phyloP scores from a whole-genome alignment of 225 moss, liverwort and hornwort species.

The Polytrichum formosum region DNA sequence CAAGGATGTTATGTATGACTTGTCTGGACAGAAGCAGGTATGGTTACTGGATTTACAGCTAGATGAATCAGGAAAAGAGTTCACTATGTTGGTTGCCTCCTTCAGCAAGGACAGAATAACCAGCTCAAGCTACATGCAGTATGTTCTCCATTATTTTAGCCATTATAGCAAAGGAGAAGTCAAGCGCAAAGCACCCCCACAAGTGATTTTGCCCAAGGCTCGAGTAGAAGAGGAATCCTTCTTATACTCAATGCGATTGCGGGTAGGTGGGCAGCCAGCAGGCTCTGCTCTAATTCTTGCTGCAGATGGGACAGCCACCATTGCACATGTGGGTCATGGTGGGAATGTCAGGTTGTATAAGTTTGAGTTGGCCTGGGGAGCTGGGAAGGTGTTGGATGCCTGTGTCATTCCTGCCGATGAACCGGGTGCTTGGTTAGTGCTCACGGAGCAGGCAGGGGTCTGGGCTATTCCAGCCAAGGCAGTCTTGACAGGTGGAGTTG shows the following conservation, averaged over 20 bases:
- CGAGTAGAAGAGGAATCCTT: conserved; percentile 80
- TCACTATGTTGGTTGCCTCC: conserved; percentile 73
- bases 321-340: conserved; percentile 60
- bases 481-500: conserved; percentile 55
- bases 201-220: conserved; percentile 81
- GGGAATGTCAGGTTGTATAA: conserved; percentile 70
- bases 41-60: conserved; percentile 91
- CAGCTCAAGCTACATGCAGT: conserved; percentile 73
- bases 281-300: conserved; percentile 81
- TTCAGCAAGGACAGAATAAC: conserved; percentile 54
- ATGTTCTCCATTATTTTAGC: conserved; percentile 68
- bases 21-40: conserved; percentile 79
- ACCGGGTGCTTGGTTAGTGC: conserved; percentile 81
- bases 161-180: conserved; percentile 41
- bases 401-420: conserved; percentile 77
- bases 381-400: conserved; percentile 85
- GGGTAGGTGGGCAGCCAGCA: conserved; percentile 76
- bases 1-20: conserved; percentile 61
- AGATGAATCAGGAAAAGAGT: conserved; percentile 61
- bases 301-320: conserved; percentile 81
- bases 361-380: conserved; percentile 80
- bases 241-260: conserved; percentile 83
- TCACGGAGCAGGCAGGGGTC: conserved; percentile 93
- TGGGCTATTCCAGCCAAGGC: conserved; percentile 84
- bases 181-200: conserved; percentile 57